Percentiles rank a stretch among this genome's conserved stretches.
Conservation (phyloP, 768 basidiomycete species). For the Pisolithus marmoratus region DNA sequence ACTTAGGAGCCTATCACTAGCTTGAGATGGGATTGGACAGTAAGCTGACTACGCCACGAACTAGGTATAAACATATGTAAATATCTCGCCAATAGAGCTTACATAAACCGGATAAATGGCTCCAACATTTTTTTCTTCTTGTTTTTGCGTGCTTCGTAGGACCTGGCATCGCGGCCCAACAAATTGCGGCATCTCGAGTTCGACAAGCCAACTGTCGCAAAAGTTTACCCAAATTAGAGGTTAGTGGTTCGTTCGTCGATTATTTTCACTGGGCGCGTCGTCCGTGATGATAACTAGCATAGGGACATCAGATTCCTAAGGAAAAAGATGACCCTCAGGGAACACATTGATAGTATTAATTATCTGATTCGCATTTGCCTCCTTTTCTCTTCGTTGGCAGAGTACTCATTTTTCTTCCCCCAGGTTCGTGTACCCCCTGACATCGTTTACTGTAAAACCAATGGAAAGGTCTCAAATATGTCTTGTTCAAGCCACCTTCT, state of each 20-base stretch:
- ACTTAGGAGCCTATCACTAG: too few species aligned
- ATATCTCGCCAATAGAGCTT: too few species aligned
- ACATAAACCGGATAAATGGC: slow-evolving; percentile 41
- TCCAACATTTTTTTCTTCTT: not conserved
- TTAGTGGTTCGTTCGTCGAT: slow-evolving; percentile 29
- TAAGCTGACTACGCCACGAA: too few species aligned
- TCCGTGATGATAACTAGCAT: slow-evolving; percentile 36
- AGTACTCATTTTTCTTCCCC: not conserved
- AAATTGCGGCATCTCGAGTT: slow-evolving; percentile 55
- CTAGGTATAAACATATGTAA: too few species aligned
- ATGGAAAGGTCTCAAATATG: slow-evolving; percentile 59
- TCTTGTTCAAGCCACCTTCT: slow-evolving; percentile 41
- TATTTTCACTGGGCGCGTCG: not conserved
- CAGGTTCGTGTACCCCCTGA: slow-evolving; percentile 58
- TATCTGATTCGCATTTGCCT: slow-evolving; percentile 34
- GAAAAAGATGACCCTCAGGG: slow-evolving; percentile 46
- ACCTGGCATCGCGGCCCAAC: slow-evolving; percentile 53
- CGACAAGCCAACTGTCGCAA: slow-evolving; percentile 3
- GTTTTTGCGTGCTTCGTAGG: not conserved
- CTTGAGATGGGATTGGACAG: too few species aligned
- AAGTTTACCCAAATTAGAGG: slow-evolving; percentile 48
- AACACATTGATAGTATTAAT: slow-evolving; percentile 56
- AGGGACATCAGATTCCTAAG: slow-evolving; percentile 45
- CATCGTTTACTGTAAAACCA: slow-evolving; percentile 29
- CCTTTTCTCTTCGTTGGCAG: not conserved